Evolutionary conservation across 805 yeast genomes (phyloP), one percentile per base, ranked within the genome.

Genomic region (Candida suzukii): DNA sequence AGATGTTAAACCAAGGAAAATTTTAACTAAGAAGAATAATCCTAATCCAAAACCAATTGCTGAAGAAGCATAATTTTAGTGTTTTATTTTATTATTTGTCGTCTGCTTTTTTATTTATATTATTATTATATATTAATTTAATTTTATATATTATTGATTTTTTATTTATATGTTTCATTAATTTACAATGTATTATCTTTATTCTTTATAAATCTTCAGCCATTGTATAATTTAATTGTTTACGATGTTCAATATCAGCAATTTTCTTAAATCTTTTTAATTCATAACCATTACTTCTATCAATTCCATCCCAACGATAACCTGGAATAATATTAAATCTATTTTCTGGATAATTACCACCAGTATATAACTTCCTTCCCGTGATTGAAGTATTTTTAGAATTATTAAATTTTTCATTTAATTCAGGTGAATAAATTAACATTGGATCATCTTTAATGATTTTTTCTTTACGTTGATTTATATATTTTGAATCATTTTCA

Each of bases 261-360:
- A 61, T 68, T 50, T 54, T 67, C 35, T 58, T 67, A 47, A 84
- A 69, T 69, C 84, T 73, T 41, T 71, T 66, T 38, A 63, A 66
- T 56, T 90, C 98, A 60, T 84, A 90, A 3, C 96, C 96, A 55
- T 83, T 90, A 0, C 95, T 79, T 44, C 98, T 65, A 60, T 87
- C 90, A 2, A 90, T 80, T 0, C 97, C 97, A 59, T 86, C 95
- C 98, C 98, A 90, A 43, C 86, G 67, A 48, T 68, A 67, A 0
- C 97, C 96, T 0, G 96, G 95, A 4, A 64, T 61, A 13, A 90
- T 79, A 2, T 73, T 73, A 59, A 86, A 90, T 43, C 98, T 64
- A 55, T 90, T 90, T 18, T 74, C 75, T 0, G 86, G 78, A 41
- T 61, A 75, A 0, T 68, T 47, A 0, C 81, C 80, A 24, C 81